Base-by-base conservation (phyloP, 208 protist species). In the Crithidia mellificae region DNA sequence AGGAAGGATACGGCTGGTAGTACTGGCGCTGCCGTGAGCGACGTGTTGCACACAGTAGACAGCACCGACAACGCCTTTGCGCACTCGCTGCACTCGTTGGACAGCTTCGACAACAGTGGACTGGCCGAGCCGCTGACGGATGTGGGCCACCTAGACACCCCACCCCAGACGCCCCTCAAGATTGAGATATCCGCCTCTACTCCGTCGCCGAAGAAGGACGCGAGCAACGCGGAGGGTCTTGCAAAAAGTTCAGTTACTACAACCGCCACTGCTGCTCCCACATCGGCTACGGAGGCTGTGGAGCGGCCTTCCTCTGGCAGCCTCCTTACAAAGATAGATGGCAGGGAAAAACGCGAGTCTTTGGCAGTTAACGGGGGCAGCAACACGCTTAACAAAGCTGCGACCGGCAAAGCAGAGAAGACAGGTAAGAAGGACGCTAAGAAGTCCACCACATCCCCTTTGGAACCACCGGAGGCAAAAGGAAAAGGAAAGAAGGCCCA, bases 21-120 rank as follows among this genome's bases (percentile, higher is more conserved):
- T n/a, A n/a, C n/a, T n/a, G n/a, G n/a, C n/a, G n/a, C n/a, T n/a
- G 22, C 17, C 6, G 59, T 32, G 3, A 46, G 19, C 17, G 30
- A 15, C 2, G 5, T 29, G 32, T 47, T 65, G 59, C 57, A 29
- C 11, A 52, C 46, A n/a, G 17, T 43, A 2, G 15, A 2, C 27
- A 65, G 32, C 34, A 53, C 32, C 46, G 59, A 65, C 34, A 55
- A 55, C 59, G 59, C 46, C 34, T 53, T 65, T 46, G 46, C 27
- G 34, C 59, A 55, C 46, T 65, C 59, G 32, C 32, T 65, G 20
- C 47, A 65, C 34, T 65, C 59, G 7, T 2, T 65, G 1, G 32
- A 53, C n/a, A 65, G 59, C 59, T 46, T 41, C 12, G n/a, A 14
- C 9, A 27, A 36, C 15, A 55, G 50, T 20, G 29, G 29, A 3